phyloP scores from a whole-genome alignment of 768 basidiomycete genomes.

The Boletus tylopilopsis region DNA sequence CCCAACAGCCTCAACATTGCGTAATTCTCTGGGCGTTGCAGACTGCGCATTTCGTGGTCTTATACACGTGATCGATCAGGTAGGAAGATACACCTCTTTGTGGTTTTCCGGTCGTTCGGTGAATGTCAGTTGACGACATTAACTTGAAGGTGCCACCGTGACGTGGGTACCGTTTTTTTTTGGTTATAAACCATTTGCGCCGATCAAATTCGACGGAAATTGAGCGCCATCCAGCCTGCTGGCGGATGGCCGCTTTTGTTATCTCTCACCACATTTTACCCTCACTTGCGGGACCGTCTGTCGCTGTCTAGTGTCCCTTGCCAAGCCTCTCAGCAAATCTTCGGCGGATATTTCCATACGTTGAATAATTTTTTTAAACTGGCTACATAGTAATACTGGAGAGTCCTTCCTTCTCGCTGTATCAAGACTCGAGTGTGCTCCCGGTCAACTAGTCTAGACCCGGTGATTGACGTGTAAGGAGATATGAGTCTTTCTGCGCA shows the following conservation, averaged over 20 bases:
- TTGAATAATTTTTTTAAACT: not conserved
- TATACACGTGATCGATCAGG: conserved; percentile 1
- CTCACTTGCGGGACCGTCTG: not conserved
- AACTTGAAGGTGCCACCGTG: conserved; percentile 9
- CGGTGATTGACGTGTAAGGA: conserved; percentile 11
- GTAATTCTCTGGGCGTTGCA: not conserved
- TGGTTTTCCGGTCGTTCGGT: not conserved
- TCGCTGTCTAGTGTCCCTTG: not conserved
- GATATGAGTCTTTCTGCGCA: conserved; percentile 9
- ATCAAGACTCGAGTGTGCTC: too few species aligned
- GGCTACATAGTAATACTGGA: too few species aligned
- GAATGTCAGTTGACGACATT: conserved; percentile 2
- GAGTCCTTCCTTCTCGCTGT: too few species aligned
- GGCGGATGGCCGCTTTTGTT: conserved; percentile 4
- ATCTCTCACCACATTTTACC: conserved; percentile 6
- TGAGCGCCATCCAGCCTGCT: conserved; percentile 8
- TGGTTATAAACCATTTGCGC: conserved; percentile 15
- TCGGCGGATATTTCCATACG: not conserved
- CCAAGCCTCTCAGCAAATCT: not conserved
- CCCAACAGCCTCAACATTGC: not conserved
- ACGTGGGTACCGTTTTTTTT: conserved; percentile 8
- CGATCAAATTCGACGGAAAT: conserved; percentile 26
- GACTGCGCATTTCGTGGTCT: not conserved
- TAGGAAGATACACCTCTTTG: not conserved
- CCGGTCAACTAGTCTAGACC: conserved; percentile 1